Evolutionary conservation across 441 rosid genomes (phyloP).

Genomic region (Populus hybrid): DNA sequence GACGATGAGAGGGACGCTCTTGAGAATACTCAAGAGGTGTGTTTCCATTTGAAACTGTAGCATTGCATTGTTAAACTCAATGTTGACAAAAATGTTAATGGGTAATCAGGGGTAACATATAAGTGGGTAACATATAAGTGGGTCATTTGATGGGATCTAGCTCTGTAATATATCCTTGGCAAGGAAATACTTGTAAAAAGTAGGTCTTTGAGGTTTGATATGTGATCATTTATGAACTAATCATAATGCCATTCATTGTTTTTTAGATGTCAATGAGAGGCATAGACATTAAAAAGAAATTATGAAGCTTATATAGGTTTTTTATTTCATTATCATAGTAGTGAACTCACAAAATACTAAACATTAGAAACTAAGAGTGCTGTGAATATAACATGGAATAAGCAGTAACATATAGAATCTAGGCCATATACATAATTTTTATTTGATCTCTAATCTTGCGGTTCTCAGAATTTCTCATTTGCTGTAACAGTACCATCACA

Average conservation of each 20-base stretch:
- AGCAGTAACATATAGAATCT: not conserved
- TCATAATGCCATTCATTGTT: not conserved
- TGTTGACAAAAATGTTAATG: not conserved
- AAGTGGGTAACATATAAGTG: not conserved
- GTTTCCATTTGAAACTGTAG: slow-evolving; percentile 32
- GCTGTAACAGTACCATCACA: not conserved
- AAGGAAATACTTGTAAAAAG: not conserved
- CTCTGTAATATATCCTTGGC: not conserved
- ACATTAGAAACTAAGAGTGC: not conserved
- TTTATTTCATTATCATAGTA: not conserved
- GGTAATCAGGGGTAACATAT: not conserved
- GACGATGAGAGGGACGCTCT: slow-evolving; percentile 68
- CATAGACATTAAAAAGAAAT: not conserved
- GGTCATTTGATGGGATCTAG: not conserved
- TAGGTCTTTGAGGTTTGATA: not conserved
- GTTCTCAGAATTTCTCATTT: not conserved
- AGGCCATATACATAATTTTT: not conserved
- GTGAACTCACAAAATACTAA: not conserved
- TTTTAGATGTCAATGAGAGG: not conserved
- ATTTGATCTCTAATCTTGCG: not conserved
- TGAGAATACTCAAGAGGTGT: slow-evolving; percentile 70
- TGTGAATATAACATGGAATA: not conserved
- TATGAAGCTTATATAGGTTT: too few relatives aligned
- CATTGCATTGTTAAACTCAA: slow-evolving; percentile 5
- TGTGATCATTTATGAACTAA: not conserved